Evolutionary conservation across 371 early-diverging fungal species (phyloP).

Genomic region (Mortierella sp.): DNA sequence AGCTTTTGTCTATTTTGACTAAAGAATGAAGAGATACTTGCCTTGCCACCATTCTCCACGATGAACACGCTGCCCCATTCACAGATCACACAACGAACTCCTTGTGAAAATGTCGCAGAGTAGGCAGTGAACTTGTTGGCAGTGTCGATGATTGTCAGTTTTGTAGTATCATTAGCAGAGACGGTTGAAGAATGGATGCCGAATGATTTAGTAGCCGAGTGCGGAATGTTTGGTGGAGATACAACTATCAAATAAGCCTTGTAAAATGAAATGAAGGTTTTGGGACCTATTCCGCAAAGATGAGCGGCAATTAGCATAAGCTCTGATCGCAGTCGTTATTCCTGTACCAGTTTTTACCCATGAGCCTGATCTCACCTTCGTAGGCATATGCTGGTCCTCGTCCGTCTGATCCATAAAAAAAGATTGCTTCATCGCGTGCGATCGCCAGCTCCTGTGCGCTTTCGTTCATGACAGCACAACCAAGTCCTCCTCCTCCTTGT

Average conservation of each 20-base stretch:
- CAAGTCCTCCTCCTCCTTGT: constrained; percentile 84
- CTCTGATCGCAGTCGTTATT: too few relatives aligned
- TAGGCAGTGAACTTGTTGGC: constrained; percentile 91
- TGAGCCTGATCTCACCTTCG: constrained; percentile 71
- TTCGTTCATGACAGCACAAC: constrained; percentile 81
- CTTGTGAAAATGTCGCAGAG: constrained; percentile 76
- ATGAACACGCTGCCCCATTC: constrained; percentile 95
- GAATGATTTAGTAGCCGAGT: constrained; percentile 49
- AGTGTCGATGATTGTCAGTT: constrained; percentile 90
- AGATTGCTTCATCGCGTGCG: constrained; percentile 91
- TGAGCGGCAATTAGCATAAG: too few relatives aligned
- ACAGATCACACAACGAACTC: constrained; percentile 73
- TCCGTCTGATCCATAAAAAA: constrained; percentile 91
- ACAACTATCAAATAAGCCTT: constrained; percentile 81
- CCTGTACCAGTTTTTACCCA: too few relatives aligned
- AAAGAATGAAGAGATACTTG: constrained; percentile 34
- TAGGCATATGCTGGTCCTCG: constrained; percentile 94
- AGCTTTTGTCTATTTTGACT: neutral
- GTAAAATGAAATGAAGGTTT: constrained; percentile 80
- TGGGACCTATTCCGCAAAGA: constrained; percentile 57
- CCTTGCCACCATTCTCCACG: constrained; percentile 82
- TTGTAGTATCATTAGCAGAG: constrained; percentile 62
- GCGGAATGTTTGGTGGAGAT: constrained; percentile 68
- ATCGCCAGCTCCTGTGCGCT: constrained; percentile 80
- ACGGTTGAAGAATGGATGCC: constrained; percentile 31